Evolutionary conservation across 345 rosid genomes (phyloP).

Genomic region (Luvunga scandens): DNA sequence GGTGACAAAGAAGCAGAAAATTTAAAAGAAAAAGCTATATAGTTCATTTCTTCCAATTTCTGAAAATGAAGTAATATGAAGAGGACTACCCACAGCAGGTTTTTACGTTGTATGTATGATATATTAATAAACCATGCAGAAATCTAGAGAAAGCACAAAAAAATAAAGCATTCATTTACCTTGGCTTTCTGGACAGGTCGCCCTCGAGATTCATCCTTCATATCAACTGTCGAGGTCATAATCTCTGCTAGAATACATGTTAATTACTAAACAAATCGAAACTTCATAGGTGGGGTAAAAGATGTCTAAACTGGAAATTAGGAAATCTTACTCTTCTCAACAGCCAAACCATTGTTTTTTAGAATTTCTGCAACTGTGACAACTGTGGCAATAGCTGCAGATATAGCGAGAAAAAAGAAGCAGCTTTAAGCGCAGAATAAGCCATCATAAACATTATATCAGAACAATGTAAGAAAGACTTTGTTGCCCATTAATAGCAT

Average conservation of each 20-base stretch:
- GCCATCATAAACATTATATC: not conserved
- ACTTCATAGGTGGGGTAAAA: not conserved
- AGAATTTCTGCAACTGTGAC: slow-evolving; percentile 84
- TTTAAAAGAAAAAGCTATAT: not conserved
- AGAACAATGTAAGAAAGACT: not conserved
- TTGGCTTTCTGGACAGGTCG: slow-evolving; percentile 81
- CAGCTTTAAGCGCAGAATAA: not conserved
- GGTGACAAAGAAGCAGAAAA: not conserved
- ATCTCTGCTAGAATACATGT: slow-evolving; percentile 45
- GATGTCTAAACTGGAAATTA: not conserved
- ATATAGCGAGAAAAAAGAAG: not conserved
- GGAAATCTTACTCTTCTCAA: slow-evolving; percentile 67
- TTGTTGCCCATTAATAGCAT: not conserved
- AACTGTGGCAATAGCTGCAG: slow-evolving; percentile 81
- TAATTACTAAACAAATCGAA: slow-evolving; percentile 1
- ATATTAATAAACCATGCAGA: not conserved
- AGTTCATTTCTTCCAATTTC: not conserved
- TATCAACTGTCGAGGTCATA: slow-evolving; percentile 71
- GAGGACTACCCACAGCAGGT: not conserved
- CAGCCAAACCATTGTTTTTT: slow-evolving; percentile 85
- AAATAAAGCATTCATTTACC: slow-evolving; percentile 33
- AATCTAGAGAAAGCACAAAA: not conserved
- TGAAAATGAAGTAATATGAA: not conserved
- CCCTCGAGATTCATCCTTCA: slow-evolving; percentile 78
- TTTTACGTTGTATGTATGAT: not conserved